Base-by-base conservation (phyloP, 169 alveolate genomes). In the Plasmodium yoelii region DNA sequence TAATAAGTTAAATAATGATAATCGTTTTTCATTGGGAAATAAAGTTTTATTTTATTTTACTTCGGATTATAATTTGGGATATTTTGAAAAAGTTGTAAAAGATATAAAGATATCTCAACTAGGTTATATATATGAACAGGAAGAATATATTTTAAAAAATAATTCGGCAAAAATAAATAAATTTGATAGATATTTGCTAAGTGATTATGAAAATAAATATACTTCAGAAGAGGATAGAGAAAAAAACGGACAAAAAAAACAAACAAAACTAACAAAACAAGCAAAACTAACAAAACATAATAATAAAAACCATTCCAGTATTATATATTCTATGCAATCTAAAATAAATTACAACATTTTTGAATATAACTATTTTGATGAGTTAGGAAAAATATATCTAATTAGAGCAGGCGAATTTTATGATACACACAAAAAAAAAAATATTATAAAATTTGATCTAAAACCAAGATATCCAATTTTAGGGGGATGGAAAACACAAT, bases 391-490 rank as follows among this genome's bases (percentile, higher is more conserved):
- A 64, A 80, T 80, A 26, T 65, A 80, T 46, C 60, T 80, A 60
- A 80, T 80, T 15, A 39, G 44, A 80, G 90, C 65, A 13, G 71
- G 55, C 39, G 90, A 80, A 65, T 39, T 80, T 4, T 80, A 65
- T 65, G 80, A 80, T 80, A n/a, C 34, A 18, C 19, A 80, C 53
- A 65, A 65, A 46, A 60, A 53, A 65, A 65, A 63, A 12, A 51
- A 46, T 46, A 56, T 51, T 55, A 18, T 80, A 49, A 56, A 53
- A 44, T 80, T 80, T 63, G 77, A 80, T 59, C 5, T 92, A n/a
- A 39, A 74, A 26, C 95, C 95, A 26, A 92, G 95, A 57, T 92
- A 70, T 26, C 95, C 95, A 55, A 68, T 92, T 56, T 59, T 92
- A 18, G 94, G 95, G 1, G 91, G 92, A 2, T 92, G 95, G 95